These are phyloP conservation scores for Rosa lucieae DNA, from an alignment of 306 rosid species.

Conservation along the genomic window DNA sequence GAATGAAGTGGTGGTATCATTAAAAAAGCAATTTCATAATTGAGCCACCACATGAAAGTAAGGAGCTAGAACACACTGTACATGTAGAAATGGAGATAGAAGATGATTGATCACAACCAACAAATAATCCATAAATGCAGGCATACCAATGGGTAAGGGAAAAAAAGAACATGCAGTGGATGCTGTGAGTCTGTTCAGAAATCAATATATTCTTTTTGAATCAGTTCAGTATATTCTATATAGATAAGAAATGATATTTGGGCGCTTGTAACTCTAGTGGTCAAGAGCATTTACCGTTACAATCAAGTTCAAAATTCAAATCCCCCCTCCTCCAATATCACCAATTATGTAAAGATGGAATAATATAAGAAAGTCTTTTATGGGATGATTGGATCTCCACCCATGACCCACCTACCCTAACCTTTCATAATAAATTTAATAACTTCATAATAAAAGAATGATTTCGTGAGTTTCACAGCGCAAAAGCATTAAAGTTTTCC, in stretches of 20 bases:
- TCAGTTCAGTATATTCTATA: neutral
- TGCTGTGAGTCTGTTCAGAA: slow-evolving; percentile 1
- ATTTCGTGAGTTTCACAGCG: neutral
- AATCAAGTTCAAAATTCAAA: neutral
- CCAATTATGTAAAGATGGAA: neutral
- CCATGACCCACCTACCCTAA: neutral
- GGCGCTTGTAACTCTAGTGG: neutral
- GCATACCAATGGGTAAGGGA: neutral
- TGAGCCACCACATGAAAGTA: slow-evolving; percentile 3
- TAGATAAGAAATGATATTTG: neutral
- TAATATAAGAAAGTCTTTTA: neutral
- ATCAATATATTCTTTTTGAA: neutral
- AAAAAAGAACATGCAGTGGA: neutral
- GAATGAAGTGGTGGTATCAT: slow-evolving; percentile 19
- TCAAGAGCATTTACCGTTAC: neutral
- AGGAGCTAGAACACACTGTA: neutral
- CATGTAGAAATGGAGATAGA: neutral
- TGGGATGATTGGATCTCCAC: neutral
- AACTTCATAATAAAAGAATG: neutral
- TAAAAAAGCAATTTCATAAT: slow-evolving; percentile 13
- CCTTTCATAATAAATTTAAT: neutral
- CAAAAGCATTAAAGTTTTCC: neutral
- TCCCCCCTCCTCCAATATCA: neutral
- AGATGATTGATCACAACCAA: neutral
- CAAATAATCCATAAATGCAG: neutral